Evolutionary conservation across 2,329 filamentous ascomycete genomes (phyloP).

Genomic region (Fusarium sp.): DNA sequence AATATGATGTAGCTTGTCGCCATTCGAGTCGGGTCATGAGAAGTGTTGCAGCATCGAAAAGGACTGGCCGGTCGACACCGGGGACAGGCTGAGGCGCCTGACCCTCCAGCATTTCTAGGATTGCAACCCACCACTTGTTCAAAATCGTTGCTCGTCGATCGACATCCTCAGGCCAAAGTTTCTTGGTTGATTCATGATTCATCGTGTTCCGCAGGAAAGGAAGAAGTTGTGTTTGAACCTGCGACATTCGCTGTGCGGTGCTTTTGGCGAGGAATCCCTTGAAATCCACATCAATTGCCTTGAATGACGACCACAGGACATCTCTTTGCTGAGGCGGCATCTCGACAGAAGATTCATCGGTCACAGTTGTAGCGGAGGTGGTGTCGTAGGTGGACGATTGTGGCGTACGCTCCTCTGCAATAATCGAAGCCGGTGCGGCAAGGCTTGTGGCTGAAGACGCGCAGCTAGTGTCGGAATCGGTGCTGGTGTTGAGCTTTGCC

Average conservation of each 20-base stretch:
- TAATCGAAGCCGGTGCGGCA: slow-evolving; percentile 58
- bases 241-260: slow-evolving; percentile 78
- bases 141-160: slow-evolving; percentile 84
- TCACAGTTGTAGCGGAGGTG: slow-evolving; percentile 53
- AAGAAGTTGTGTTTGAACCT: slow-evolving; percentile 78
- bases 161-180: slow-evolving; percentile 81
- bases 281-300: slow-evolving; percentile 63
- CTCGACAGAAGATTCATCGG: slow-evolving; percentile 62
- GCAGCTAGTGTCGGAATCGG: slow-evolving; percentile 59
- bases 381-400: slow-evolving; percentile 57
- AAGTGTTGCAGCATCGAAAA: slow-evolving; percentile 82
- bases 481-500: slow-evolving; percentile 55
- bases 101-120: slow-evolving; percentile 85
- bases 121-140: slow-evolving; percentile 90
- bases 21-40: slow-evolving; percentile 93
- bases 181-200: slow-evolving; percentile 73
- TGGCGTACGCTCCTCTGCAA: slow-evolving; percentile 54
- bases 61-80: slow-evolving; percentile 83
- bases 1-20: slow-evolving; percentile 78
- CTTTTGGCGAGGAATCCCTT: slow-evolving; percentile 78
- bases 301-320: slow-evolving; percentile 68
- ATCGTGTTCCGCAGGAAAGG: slow-evolving; percentile 82
- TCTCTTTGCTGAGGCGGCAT: slow-evolving; percentile 62
- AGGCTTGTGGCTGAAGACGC: slow-evolving; percentile 63
- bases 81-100: slow-evolving; percentile 77